Percentiles rank a stretch among this genome's conserved stretches.
These are phyloP conservation scores for Austroboletus novae-zelandiae DNA, from an alignment of 1,284 basidiomycete genomes.

Conservation along the genomic window DNA sequence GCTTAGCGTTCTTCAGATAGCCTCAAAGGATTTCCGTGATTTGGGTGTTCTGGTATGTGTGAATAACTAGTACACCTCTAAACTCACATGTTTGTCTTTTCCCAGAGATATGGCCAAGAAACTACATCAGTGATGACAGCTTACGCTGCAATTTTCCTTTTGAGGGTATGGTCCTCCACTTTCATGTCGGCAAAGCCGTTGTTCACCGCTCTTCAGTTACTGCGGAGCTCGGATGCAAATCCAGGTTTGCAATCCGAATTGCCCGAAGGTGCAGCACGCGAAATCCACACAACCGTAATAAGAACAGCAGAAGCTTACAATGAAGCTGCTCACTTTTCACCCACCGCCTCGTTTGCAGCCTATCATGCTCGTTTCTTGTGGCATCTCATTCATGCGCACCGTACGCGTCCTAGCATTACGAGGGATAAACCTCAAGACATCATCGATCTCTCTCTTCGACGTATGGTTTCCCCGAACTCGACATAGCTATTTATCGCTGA, in stretches of 20 bases:
- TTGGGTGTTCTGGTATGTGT: slow-evolving; percentile 68
- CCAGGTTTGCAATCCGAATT: slow-evolving; percentile 49
- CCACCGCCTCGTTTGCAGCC: slow-evolving; percentile 56
- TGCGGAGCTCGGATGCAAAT: slow-evolving; percentile 57
- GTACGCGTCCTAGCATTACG: slow-evolving; percentile 43
- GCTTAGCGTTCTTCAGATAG: slow-evolving; percentile 62
- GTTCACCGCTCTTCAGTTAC: slow-evolving; percentile 44
- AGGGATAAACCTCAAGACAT: slow-evolving; percentile 32
- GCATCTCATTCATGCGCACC: slow-evolving; percentile 60
- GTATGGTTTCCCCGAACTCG: slow-evolving; percentile 28
- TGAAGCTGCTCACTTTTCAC: slow-evolving; percentile 61
- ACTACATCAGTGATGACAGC: slow-evolving; percentile 80
- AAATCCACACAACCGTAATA: slow-evolving; percentile 62
- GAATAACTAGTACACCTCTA: background rate
- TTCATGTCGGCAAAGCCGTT: background rate
- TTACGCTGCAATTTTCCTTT: slow-evolving; percentile 73
- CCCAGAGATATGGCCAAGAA: slow-evolving; percentile 77
- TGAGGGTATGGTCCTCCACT: slow-evolving; percentile 49
- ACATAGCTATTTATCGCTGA: slow-evolving; percentile 6
- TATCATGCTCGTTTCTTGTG: slow-evolving; percentile 76
- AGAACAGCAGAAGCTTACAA: slow-evolving; percentile 73
- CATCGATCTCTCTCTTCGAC: slow-evolving; percentile 50
- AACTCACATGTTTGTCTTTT: background rate
- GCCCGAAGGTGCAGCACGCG: slow-evolving; percentile 52
- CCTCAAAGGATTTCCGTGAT: slow-evolving; percentile 68